These are phyloP conservation scores for Arctium lappa DNA, from an alignment of 129 eudicot species.

Conservation along the genomic window DNA sequence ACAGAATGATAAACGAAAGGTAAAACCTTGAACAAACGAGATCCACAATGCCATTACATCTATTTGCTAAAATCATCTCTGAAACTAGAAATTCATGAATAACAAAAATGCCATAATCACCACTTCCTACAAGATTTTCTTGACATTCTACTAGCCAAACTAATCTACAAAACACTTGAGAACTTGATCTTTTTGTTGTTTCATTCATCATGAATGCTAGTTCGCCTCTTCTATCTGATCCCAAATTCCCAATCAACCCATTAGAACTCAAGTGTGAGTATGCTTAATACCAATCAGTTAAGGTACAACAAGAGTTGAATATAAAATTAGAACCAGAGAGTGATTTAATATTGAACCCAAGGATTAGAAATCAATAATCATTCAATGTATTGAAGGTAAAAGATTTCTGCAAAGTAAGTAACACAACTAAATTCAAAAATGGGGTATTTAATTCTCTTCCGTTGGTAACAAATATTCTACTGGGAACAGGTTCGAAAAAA, in stretches of 20 bases:
- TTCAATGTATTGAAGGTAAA: not conserved
- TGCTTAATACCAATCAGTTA: not conserved
- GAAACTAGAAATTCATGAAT: not conserved
- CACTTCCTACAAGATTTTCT: not conserved
- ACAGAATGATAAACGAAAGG: not conserved
- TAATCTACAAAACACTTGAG: not conserved
- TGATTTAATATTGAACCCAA: not conserved
- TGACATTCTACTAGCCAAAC: not conserved
- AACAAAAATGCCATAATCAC: not conserved
- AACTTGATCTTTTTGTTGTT: not conserved
- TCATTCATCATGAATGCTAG: not conserved
- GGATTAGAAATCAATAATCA: not conserved
- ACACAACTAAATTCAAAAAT: not conserved
- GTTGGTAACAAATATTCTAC: slow-evolving; percentile 7
- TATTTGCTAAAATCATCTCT: not conserved
- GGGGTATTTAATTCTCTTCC: not conserved
- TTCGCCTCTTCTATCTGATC: not conserved
- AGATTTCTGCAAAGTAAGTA: not conserved
- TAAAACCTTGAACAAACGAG: not conserved
- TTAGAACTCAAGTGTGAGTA: not conserved
- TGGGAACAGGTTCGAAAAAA: not conserved
- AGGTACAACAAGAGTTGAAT: not conserved
- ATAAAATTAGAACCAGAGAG: not conserved
- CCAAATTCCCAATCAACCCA: not conserved
- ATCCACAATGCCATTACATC: not conserved